Conservation (phyloP, 2,329 filamentous ascomycete genomes). For the Exophiala mesophila region DNA sequence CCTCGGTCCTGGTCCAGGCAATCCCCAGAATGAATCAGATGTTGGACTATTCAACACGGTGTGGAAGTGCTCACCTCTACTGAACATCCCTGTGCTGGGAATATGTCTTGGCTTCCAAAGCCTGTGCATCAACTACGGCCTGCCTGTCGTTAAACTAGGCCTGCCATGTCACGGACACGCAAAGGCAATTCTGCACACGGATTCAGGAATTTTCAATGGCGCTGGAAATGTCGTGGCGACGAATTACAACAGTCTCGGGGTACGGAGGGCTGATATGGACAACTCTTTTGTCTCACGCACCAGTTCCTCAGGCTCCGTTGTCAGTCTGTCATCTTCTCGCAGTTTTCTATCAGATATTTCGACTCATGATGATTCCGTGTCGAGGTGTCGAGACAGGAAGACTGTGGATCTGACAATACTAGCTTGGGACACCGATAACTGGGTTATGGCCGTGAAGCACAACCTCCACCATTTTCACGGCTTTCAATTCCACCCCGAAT, state of each 20-base stretch:
- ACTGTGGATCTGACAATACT: slow-evolving; percentile 45
- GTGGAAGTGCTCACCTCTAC: slow-evolving; percentile 60
- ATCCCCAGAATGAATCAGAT: slow-evolving; percentile 66
- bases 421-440: slow-evolving; percentile 56
- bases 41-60: slow-evolving; percentile 75
- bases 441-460: slow-evolving; percentile 75
- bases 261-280: slow-evolving; percentile 10
- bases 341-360: slow-evolving; percentile 15
- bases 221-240: slow-evolving; percentile 63
- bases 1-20: slow-evolving; percentile 84
- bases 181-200: slow-evolving; percentile 57
- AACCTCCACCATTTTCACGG: slow-evolving; percentile 70
- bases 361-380: slow-evolving; percentile 29
- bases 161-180: slow-evolving; percentile 80
- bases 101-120: slow-evolving; percentile 90
- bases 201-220: slow-evolving; percentile 60
- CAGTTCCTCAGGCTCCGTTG: slow-evolving; percentile 15
- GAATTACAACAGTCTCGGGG: slow-evolving; percentile 46
- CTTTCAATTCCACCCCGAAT: slow-evolving; percentile 87
- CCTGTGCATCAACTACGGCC: slow-evolving; percentile 64
- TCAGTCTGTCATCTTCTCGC: slow-evolving; percentile 12
- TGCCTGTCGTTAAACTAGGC: slow-evolving; percentile 59
- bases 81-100: slow-evolving; percentile 71
- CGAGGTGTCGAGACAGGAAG: slow-evolving; percentile 28
- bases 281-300: slow-evolving; percentile 8